Evolutionary conservation across 805 yeast species (phyloP).

Genomic region (Myxozyma sirexii): DNA sequence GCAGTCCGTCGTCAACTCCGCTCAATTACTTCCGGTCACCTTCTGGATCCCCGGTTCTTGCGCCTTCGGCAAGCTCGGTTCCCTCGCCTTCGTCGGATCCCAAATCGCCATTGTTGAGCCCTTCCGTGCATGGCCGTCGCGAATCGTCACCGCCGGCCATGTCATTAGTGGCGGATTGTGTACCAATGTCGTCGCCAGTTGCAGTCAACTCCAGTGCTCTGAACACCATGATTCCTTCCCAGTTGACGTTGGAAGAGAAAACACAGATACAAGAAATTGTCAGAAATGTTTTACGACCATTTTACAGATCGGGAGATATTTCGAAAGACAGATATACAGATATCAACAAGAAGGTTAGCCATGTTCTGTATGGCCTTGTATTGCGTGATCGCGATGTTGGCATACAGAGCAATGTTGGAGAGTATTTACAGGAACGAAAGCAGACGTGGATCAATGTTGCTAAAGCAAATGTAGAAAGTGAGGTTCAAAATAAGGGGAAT

Average conservation of each 20-base stretch:
- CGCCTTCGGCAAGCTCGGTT: conserved; percentile 13
- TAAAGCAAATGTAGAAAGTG: conserved; percentile 15
- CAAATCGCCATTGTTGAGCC: conserved; percentile 14
- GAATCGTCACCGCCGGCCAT: not conserved
- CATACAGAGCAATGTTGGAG: not conserved
- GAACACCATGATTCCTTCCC: not conserved
- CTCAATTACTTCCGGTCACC: conserved; percentile 20
- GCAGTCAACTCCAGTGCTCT: not conserved
- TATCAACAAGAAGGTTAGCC: conserved; percentile 64
- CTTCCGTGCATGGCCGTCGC: not conserved
- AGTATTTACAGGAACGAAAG: not conserved
- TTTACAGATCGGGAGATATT: conserved; percentile 47
- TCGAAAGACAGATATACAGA: conserved; percentile 54
- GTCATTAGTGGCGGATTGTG: not conserved
- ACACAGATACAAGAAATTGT: conserved; percentile 59
- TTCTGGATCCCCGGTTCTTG: conserved; percentile 23
- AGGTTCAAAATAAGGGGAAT: conserved; percentile 3
- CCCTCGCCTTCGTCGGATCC: conserved; percentile 27
- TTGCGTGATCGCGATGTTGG: conserved; percentile 5
- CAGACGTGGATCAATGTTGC: conserved; percentile 20
- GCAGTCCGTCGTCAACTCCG: conserved; percentile 10
- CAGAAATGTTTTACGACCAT: conserved; percentile 54
- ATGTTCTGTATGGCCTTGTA: conserved; percentile 51
- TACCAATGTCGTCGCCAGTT: not conserved
- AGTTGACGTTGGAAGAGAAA: conserved; percentile 48